Base-by-base conservation (phyloP, 2,329 filamentous ascomycete species). In the Penicillium sp. region DNA sequence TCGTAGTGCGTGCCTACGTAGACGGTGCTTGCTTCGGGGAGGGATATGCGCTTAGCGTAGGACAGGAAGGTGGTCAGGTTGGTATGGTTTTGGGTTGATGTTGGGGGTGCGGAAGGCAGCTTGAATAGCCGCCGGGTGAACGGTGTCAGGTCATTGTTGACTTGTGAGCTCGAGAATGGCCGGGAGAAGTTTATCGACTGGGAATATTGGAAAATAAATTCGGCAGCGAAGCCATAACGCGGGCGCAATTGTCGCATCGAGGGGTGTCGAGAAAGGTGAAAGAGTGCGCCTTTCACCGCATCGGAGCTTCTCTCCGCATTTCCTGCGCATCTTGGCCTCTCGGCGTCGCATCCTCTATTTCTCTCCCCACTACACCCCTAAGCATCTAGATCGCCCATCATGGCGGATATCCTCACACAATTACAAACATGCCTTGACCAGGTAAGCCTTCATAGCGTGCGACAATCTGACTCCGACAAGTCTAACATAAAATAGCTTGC, bases 391-490 rank as follows among this genome's bases (percentile, higher is more conserved):
- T 45, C 45, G 38, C 21, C 42, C 34, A 56, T 13, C 18, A 75
- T 77, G 75, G 74, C 74, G 18, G 77, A 79, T 61, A 75, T 77
- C 29, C 65, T 79, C 34, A 79, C 77, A 16, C 76, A 79, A 54
- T 71, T 79, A 34, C 77, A 79, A 67, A 77, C 76, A 49, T 78
- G 76, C 60, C 73, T 79, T 36, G 76, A 79, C 59, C 77, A 79
- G 61, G 75, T 76, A 66, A 42, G 36, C 49, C n/a, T 33, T 16
- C 18, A 34, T 23, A 10, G 15, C 3, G 6, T 41, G 24, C 26
- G 24, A 42, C 41, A 21, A 6, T 42, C 6, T 45, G n/a, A 9
- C 38, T 48, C 23, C 23, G 45, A 39, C 46, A 42, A 42, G 45
- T 12, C 29, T 24, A n/a, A 28, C 38, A 42, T 3, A 29, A 36